Base-by-base conservation (phyloP, 2,329 filamentous ascomycete species). In the Pseudocercospora pini-densiflorae region DNA sequence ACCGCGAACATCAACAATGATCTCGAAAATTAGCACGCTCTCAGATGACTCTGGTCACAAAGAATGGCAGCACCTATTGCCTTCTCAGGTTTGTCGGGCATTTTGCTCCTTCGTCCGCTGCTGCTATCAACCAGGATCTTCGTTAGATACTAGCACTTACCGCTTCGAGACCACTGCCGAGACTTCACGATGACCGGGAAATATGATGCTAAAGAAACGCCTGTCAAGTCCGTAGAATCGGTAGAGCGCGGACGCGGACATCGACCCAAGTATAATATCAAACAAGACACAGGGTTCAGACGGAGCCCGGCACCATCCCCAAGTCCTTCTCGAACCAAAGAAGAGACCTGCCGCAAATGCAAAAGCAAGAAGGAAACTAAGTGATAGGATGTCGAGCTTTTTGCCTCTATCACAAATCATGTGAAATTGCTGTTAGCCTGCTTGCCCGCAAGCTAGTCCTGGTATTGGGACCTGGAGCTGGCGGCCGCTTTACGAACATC, bases 1-100 rank as follows among this genome's bases (percentile, higher is more conserved):
- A 55, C 51, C 27, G 51, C 51, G 51, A 55, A 55, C 51, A 31
- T 55, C 51, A 19, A 55, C 27, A 27, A 55, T 27, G 16, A 55
- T 31, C 16, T 10, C 5, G 16, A 33, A 19, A 27, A 27, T 29
- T 10, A 55, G 51, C 51, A 31, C 14, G 19, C 19, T 51, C 23
- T 21, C 27, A 27, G 16, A 24, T 55, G 27, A 31, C 51, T 55
- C 27, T 31, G 4, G 23, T 19, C 21, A 55, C 51, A 55, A 55
- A 29, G 51, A 55, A 55, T 31, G 51, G 51, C 16, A 55, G 27
- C n/a, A 16, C 8, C 23, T 4, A 31, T 19, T 16, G 14, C 24
- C 12, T 55, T 43, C 40, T 43, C 40, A 43, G 40, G 16, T 3
- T 43, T 43, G 40, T 19, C 40, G 40, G 40, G n/a, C 40, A 43